Percentiles rank a stretch among this genome's conserved stretches.
phyloP scores from a whole-genome alignment of 139 green algal species.

The Tetraselmis striata region DNA sequence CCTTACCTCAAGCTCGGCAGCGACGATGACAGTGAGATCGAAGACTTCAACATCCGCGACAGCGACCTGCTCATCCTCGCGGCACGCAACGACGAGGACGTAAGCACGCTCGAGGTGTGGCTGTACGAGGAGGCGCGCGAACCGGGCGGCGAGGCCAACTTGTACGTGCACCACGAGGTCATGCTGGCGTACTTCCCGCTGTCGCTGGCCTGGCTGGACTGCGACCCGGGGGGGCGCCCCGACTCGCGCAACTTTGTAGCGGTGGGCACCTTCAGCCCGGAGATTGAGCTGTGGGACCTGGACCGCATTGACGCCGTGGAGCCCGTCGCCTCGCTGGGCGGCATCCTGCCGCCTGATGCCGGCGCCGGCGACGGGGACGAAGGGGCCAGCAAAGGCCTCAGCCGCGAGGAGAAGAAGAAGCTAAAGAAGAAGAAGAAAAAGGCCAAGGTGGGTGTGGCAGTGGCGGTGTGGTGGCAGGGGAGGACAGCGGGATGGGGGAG shows the following conservation, averaged over 20 bases:
- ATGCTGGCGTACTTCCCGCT: conserved; percentile 92
- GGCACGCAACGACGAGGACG: conserved; percentile 87
- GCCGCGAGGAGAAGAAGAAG: conserved; percentile 16
- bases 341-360: conserved; percentile 34
- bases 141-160: conserved; percentile 50
- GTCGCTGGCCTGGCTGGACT: conserved; percentile 81
- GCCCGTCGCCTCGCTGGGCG: conserved; percentile 72
- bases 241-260: conserved; percentile 69
- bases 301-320: conserved; percentile 82
- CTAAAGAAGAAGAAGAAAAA: conserved; percentile 55
- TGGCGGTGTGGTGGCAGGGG: no score
- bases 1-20: conserved; percentile 20
- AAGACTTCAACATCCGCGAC: conserved; percentile 59
- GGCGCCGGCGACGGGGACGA: conserved; percentile 10
- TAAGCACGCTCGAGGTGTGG: conserved; percentile 91
- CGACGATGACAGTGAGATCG: conserved; percentile 51
- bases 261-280: conserved; percentile 83
- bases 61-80: conserved; percentile 85
- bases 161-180: conserved; percentile 95
- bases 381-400: background rate
- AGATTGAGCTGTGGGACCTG: conserved; percentile 96
- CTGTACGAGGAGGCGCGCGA: conserved; percentile 82
- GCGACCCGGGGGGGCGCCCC: conserved; percentile 28
- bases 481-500: no score
- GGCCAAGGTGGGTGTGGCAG: conserved; percentile 28